Base-by-base conservation (phyloP, 2,329 filamentous ascomycete species). In the Sarocladium kiliense region DNA sequence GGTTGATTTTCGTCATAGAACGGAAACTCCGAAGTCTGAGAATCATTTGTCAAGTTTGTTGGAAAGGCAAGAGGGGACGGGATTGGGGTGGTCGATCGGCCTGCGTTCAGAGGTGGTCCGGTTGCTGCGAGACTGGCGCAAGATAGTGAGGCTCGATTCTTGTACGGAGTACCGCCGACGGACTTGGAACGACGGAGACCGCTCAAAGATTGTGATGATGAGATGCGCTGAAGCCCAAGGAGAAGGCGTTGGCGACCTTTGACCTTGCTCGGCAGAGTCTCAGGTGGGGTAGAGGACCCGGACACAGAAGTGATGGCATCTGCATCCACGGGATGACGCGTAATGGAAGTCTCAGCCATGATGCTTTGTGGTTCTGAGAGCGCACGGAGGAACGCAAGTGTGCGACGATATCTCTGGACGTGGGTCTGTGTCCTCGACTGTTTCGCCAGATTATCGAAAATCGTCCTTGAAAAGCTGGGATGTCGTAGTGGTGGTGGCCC, bases 221-320 rank as follows among this genome's bases (percentile, higher is more conserved):
- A 86, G 65, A 95, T 93, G 56, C 89, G 86, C 59, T 93, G 87
- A 50, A 96, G 78, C 30, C 86, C 84, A 59, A 85, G 84, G 18
- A 95, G 75, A 32, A 96, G 71, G 57, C 86, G 83, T 63, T 86
- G 83, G 47, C 88, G 82, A 54, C 84, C 81, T 67, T 86, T 91
- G 56, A 81, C 75, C 70, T 87, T 90, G 25, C 60, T 45, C 57
- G 56, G 32, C 19, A 47, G 12, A 54, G 63, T 57, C 30, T 68
- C 66, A 60, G 64, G 61, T 42, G 60, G 59, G 49, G 61, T 61
- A 56, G 55, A 51, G 18, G 56, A 27, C 42, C 42, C 19, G 37
- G 55, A 54, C 61, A 7, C 12, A 4, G 36, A 21, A 18, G 50
- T 23, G 50, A 39, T 53, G 21, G 18, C 34, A 41, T 36, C 47